Conservation (phyloP, 202 grass and related monocot species). For the Digitaria exilis region DNA sequence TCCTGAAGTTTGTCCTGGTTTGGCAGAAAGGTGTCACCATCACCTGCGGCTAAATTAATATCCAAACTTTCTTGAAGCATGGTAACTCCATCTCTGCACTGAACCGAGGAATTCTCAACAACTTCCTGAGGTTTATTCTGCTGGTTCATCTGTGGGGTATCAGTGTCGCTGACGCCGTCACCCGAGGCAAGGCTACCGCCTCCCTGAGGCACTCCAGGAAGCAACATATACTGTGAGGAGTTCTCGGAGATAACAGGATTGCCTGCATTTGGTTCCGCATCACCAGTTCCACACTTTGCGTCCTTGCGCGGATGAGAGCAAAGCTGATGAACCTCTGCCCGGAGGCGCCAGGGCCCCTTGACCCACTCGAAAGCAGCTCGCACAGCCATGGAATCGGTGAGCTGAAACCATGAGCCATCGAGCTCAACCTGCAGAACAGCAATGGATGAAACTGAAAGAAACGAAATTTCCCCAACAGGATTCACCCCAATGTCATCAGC, state of each 20-base stretch:
- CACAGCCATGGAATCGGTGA: constrained; percentile 26
- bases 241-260: background rate
- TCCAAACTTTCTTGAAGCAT: background rate
- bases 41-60: background rate
- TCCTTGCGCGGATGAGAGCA: background rate
- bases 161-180: background rate
- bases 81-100: background rate
- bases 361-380: constrained; percentile 20
- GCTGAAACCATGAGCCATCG: background rate
- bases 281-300: background rate
- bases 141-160: background rate
- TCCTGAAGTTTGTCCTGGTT: background rate
- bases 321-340: background rate
- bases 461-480: background rate
- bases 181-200: background rate
- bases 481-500: background rate
- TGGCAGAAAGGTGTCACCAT: too few relatives aligned
- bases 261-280: background rate
- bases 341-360: constrained; percentile 19
- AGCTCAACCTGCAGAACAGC: constrained; percentile 6
- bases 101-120: background rate
- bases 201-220: background rate
- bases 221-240: background rate
- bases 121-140: background rate
- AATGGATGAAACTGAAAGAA: background rate